These are phyloP conservation scores for Acer saccharum DNA, from an alignment of 345 rosid genomes.

Conservation along the genomic window DNA sequence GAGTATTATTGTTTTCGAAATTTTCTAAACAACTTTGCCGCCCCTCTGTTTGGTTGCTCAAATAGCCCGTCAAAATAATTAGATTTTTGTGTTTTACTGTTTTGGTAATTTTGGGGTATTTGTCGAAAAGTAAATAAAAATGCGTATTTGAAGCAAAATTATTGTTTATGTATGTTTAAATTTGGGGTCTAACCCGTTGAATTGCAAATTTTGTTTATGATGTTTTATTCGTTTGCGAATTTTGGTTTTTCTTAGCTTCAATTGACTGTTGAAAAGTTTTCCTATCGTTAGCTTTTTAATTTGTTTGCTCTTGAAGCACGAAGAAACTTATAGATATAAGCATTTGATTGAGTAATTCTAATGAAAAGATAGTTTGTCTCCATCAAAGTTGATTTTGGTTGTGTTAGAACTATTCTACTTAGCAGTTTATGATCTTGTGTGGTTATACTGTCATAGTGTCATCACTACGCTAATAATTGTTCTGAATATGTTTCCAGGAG, in stretches of 20 bases:
- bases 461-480: background rate
- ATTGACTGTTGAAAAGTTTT: background rate
- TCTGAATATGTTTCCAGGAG: slow-evolving; percentile 37
- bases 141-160: background rate
- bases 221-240: background rate
- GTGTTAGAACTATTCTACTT: background rate
- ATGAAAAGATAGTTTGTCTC: background rate
- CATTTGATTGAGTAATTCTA: background rate
- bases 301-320: background rate
- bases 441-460: background rate
- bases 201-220: background rate
- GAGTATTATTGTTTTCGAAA: background rate
- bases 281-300: too few species aligned
- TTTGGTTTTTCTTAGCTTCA: background rate
- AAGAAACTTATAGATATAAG: background rate
- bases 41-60: background rate
- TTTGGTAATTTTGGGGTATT: background rate
- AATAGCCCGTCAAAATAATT: slow-evolving; percentile 9
- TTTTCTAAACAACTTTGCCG: background rate
- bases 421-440: background rate
- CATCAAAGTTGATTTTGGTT: background rate
- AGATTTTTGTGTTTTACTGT: background rate
- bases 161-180: background rate
- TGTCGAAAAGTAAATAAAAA: slow-evolving; percentile 13
- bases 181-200: background rate